phyloP scores from a whole-genome alignment of 768 basidiomycete species.

The Panaeolus papilionaceus region DNA sequence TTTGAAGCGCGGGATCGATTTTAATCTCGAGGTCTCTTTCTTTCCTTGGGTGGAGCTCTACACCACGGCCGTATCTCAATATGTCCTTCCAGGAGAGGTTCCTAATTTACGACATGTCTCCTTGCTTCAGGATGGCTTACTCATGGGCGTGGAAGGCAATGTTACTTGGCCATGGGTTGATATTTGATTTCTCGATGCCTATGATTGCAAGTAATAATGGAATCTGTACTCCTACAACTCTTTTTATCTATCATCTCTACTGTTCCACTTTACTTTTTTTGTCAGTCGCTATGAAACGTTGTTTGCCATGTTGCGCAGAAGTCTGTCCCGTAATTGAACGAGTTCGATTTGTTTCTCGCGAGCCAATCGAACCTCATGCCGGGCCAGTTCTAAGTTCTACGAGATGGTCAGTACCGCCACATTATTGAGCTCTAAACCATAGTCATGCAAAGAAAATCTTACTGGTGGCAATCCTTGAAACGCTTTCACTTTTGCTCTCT shows the following conservation, averaged over 20 bases:
- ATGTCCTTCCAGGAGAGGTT: not conserved
- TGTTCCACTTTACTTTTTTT: no score
- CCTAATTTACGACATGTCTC: no score
- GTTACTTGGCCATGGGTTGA: no score
- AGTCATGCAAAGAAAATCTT: slow-evolving; percentile 12
- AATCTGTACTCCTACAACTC: no score
- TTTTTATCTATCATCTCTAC: no score
- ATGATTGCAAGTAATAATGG: no score
- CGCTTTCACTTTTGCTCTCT: slow-evolving; percentile 49
- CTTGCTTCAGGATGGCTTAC: no score
- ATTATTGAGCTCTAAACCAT: no score
- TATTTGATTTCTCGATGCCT: no score
- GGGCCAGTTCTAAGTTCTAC: slow-evolving; percentile 55
- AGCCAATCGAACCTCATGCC: slow-evolving; percentile 42
- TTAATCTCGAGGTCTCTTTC: not conserved
- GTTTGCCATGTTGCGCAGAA: slow-evolving; percentile 33
- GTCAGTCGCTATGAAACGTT: not conserved
- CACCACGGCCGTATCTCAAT: not conserved
- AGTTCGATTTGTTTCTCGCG: slow-evolving; percentile 51
- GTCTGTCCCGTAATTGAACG: slow-evolving; percentile 51
- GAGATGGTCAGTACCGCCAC: not conserved
- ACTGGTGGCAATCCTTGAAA: slow-evolving; percentile 60
- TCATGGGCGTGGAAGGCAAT: no score
- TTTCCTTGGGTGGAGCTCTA: not conserved
- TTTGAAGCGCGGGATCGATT: not conserved